A percentile compares a stretch with the other conserved stretches of the same genome.
These are phyloP conservation scores for Moniliophthora roreri DNA, from an alignment of 1,284 basidiomycete genomes.

Conservation along the genomic window DNA sequence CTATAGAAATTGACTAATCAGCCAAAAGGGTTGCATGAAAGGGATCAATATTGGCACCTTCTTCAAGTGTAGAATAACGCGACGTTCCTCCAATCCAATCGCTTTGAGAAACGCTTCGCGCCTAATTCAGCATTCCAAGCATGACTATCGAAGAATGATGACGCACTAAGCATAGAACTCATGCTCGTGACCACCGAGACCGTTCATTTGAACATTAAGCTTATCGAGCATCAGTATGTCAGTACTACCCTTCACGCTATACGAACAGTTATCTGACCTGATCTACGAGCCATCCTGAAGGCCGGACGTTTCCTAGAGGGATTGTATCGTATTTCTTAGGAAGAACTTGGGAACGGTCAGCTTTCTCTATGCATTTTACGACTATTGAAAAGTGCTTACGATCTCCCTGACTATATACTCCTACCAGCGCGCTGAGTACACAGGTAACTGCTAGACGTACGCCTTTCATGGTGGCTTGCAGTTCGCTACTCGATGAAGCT, in stretches of 20 bases:
- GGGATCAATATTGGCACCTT: no score
- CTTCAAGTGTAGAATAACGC: constrained; percentile 51
- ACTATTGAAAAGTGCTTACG: background rate
- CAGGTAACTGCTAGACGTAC: background rate
- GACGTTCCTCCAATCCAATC: constrained; percentile 54
- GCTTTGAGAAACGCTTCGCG: constrained; percentile 42
- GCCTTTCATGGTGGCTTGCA: background rate
- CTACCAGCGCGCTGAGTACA: no score
- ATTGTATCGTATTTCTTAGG: constrained; percentile 48
- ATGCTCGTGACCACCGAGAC: constrained; percentile 52
- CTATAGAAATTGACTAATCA: background rate
- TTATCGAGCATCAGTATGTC: constrained; percentile 16
- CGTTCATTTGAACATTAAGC: constrained; percentile 53
- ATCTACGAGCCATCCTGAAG: constrained; percentile 52
- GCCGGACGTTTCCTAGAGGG: constrained; percentile 46
- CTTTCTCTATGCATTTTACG: background rate
- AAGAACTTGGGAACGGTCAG: constrained; percentile 34
- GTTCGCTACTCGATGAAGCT: background rate
- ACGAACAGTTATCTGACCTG: constrained; percentile 32
- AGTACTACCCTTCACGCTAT: background rate
- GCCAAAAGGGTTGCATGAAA: background rate
- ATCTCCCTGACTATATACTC: background rate
- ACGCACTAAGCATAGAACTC: constrained; percentile 53
- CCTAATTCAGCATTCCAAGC: background rate
- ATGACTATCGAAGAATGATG: background rate